These are phyloP conservation scores for Apiotrichum veenhuisii DNA, from an alignment of 1,284 basidiomycete genomes.

Conservation along the genomic window DNA sequence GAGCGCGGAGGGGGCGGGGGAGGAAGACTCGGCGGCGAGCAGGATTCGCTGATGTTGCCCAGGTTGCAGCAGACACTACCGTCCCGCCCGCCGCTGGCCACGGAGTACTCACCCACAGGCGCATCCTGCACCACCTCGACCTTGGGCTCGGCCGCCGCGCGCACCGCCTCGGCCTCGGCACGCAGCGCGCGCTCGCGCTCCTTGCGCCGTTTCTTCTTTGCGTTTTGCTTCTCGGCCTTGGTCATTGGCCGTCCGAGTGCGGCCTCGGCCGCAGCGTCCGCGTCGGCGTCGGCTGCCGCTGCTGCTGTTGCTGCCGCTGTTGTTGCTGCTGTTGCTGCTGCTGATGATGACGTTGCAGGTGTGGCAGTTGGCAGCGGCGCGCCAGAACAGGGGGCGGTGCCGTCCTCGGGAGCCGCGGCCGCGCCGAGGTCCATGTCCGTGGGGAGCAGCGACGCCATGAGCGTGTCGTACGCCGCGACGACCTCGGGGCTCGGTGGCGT, in stretches of 20 bases:
- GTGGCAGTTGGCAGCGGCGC: too few relatives aligned
- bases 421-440: neutral
- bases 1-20: too few relatives aligned
- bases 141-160: slow-evolving; percentile 6
- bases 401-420: too few relatives aligned
- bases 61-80: too few relatives aligned
- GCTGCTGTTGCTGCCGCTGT: neutral
- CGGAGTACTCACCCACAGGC: slow-evolving; percentile 17
- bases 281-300: slow-evolving; percentile 8
- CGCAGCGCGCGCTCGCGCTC: slow-evolving; percentile 34
- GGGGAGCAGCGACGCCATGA: slow-evolving; percentile 25
- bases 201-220: slow-evolving; percentile 44
- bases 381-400: too few relatives aligned
- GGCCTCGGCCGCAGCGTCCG: slow-evolving; percentile 13
- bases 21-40: too few relatives aligned
- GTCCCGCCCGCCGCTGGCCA: too few relatives aligned
- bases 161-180: slow-evolving; percentile 10
- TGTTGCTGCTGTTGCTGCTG: neutral
- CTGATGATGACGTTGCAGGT: neutral
- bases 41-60: too few relatives aligned
- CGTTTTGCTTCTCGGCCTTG: slow-evolving; percentile 46
- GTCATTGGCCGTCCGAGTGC: slow-evolving; percentile 30
- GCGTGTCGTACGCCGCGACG: slow-evolving; percentile 21
- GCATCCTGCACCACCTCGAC: slow-evolving; percentile 1
- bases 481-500: slow-evolving; percentile 19